Evolutionary conservation across 2,329 filamentous ascomycete species (phyloP).

Genomic region (Stachybotrys chlorohalonatus): DNA sequence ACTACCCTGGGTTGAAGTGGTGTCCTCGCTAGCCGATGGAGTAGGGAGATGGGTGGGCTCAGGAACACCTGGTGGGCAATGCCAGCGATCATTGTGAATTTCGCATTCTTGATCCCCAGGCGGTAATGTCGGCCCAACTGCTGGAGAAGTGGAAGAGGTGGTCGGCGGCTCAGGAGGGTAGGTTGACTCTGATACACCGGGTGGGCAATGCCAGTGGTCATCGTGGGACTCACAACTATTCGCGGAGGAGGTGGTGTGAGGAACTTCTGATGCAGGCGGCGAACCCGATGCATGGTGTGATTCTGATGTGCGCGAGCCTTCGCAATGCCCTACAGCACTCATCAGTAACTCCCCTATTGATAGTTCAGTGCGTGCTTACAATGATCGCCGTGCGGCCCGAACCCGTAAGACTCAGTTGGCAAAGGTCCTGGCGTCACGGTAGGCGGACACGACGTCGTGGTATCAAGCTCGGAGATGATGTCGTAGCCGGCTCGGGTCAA

Average conservation of each 20-base stretch:
- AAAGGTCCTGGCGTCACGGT: constrained; percentile 3
- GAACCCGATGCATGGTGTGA: neutral
- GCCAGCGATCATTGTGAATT: constrained; percentile 5
- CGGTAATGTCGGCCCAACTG: neutral
- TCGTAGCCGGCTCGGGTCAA: constrained; percentile 10
- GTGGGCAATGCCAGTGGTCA: too few relatives aligned
- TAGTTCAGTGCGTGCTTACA: neutral
- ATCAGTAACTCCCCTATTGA: neutral
- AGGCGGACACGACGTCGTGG: constrained; percentile 3
- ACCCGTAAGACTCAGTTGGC: constrained; percentile 4
- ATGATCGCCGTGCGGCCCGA: constrained; percentile 1
- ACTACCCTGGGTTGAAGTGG: constrained; percentile 1
- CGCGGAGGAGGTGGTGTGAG: too few relatives aligned
- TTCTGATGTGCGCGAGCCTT: neutral
- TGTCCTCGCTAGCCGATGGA: neutral
- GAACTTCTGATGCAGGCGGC: too few relatives aligned
- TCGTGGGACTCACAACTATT: too few relatives aligned
- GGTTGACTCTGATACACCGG: too few relatives aligned
- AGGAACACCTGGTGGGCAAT: constrained; percentile 9
- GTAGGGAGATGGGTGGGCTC: neutral
- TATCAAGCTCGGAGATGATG: constrained; percentile 6
- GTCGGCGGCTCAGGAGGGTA: too few relatives aligned
- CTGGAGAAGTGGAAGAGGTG: too few relatives aligned
- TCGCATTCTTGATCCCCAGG: constrained; percentile 2
- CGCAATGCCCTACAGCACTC: constrained; percentile 6